These are phyloP conservation scores for Nepenthes alata DNA, from an alignment of 179 eudicot genomes.

Conservation along the genomic window DNA sequence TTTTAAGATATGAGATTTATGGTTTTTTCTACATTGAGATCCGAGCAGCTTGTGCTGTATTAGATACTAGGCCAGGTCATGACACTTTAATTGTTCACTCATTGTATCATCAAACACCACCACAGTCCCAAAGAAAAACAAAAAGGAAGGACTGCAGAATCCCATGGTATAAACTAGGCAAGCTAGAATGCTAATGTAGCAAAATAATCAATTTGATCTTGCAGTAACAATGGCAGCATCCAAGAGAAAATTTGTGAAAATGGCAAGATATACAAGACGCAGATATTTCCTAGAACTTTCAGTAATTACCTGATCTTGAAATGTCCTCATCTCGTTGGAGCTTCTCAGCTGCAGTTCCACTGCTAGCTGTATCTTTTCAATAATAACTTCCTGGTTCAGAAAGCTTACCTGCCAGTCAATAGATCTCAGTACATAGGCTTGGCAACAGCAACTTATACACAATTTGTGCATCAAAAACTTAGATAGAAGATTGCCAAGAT, in stretches of 20 bases:
- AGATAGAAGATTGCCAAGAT: too few species aligned
- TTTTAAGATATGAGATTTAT: too few species aligned
- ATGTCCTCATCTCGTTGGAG: constrained; percentile 72
- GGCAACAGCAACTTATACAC: neutral
- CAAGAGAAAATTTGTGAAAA: too few species aligned
- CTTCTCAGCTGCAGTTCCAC: constrained; percentile 64
- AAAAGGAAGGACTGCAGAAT: too few species aligned
- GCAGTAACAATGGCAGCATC: too few species aligned
- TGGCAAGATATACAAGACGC: too few species aligned
- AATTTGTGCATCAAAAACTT: too few species aligned
- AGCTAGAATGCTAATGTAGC: too few species aligned
- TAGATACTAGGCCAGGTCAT: neutral
- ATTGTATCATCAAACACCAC: neutral
- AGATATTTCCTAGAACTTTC: neutral
- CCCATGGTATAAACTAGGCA: too few species aligned
- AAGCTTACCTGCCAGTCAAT: constrained; percentile 67
- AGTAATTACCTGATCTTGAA: constrained; percentile 63
- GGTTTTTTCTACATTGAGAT: too few species aligned
- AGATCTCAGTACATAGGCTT: neutral
- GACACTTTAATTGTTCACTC: neutral
- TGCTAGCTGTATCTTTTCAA: constrained; percentile 82
- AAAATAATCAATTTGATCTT: too few species aligned
- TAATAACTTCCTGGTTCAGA: constrained; percentile 84
- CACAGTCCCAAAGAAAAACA: too few species aligned
- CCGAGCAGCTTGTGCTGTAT: neutral